Evolutionary conservation across 1,139 yeast species (phyloP), one percentile per base, ranked within the genome.

Genomic region (Saccharomyces uvarum): DNA sequence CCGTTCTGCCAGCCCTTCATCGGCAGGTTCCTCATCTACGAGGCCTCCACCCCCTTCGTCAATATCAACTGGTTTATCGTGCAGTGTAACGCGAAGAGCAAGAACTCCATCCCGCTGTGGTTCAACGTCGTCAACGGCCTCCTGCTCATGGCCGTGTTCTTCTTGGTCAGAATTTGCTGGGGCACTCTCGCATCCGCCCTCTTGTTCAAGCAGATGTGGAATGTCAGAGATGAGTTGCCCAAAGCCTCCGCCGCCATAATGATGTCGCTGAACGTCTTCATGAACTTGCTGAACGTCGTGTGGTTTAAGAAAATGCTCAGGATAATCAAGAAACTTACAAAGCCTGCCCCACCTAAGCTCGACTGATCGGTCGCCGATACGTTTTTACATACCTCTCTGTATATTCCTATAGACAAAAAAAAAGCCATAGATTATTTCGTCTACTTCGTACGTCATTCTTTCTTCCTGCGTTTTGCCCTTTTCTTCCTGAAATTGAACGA

Each of bases 1-100:
- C 95, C 97, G 9, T 86, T 88, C 77, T 80, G 88, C 61, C 80
- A 84, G 67, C 85, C 88, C 58, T 91, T 91, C 82, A 79, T 87
- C 33, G 95, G 96, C 1, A 83, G 84, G 29, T 93, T 91, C 70
- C 75, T 95, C 63, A 66, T 88, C 44, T 93, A 90, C 72, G 99
- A 93, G 71, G 79, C 88, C 53, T 86, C 96, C 47, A 90, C 98
- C 1, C 99, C 99, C 11, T 93, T 95, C 69, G 90, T 93, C 56
- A 91, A 93, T 72, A 73, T 89, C 65, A 89, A 95, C 70, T 93
- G 97, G 97, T 86, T 88, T 68, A 86, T 93, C 7, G 77, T 86
- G 51, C 86, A 86, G 65, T 75, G 90, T 49, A 90, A 95, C 1
- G 50, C 38, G 2, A 47, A 47, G 26, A 38, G 42, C 26, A 51